A percentile compares a stretch with the other conserved stretches of the same genome.
These are phyloP conservation scores for Saturnispora zaruensis DNA, from an alignment of 805 yeast genomes.

Conservation along the genomic window DNA sequence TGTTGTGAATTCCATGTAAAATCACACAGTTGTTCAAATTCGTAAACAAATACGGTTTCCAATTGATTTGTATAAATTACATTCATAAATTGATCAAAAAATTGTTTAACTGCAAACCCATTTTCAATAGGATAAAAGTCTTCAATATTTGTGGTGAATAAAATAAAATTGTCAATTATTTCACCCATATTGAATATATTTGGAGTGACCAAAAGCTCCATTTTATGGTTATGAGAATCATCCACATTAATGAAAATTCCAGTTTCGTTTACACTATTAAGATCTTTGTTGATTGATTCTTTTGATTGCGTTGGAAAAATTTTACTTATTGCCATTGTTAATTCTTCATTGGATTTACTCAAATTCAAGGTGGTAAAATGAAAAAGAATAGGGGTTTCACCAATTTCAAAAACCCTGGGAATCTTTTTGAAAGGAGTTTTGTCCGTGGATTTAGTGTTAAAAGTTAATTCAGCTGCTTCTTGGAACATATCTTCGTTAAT, in stretches of 20 bases:
- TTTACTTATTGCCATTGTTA: constrained; percentile 8
- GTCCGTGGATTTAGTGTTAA: constrained; percentile 12
- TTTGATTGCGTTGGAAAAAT: constrained; percentile 7
- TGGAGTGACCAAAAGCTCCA: constrained; percentile 58
- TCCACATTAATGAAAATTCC: constrained; percentile 54
- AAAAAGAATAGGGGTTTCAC: constrained; percentile 23
- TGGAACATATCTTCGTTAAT: constrained; percentile 27
- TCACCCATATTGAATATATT: constrained; percentile 74
- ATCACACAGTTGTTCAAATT: constrained; percentile 40
- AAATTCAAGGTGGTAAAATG: constrained; percentile 29
- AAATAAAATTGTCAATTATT: constrained; percentile 61
- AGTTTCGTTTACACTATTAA: constrained; percentile 16
- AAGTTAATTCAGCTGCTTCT: constrained; percentile 16
- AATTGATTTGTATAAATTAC: constrained; percentile 56
- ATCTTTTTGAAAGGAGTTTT: constrained; percentile 18
- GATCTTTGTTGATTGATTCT: constrained; percentile 15
- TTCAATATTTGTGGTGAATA: constrained; percentile 55
- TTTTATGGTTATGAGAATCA: constrained; percentile 37
- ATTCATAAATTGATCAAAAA: constrained; percentile 59
- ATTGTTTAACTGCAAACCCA: constrained; percentile 29
- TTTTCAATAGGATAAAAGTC: constrained; percentile 29
- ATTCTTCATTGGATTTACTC: constrained; percentile 19
- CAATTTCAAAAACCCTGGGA: constrained; percentile 18
- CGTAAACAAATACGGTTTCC: constrained; percentile 42
- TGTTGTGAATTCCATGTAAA: background rate